Conservation (phyloP, 805 yeast genomes). For the Kazachstania psychrophila region DNA sequence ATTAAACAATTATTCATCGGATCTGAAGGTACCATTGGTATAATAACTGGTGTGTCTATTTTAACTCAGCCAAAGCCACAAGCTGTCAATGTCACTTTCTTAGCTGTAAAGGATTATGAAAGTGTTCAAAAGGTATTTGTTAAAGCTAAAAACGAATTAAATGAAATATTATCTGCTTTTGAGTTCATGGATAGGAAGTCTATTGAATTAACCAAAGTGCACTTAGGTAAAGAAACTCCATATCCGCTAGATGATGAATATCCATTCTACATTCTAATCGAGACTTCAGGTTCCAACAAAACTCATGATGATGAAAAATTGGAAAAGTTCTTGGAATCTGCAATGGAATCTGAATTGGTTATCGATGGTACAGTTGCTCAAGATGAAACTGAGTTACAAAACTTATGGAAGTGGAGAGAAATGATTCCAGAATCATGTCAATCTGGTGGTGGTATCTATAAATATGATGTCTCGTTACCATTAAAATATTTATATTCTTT, state of each 20-base stretch:
- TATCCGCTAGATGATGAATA: slow-evolving; percentile 79
- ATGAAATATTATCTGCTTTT: slow-evolving; percentile 84
- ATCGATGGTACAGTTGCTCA: slow-evolving; percentile 95
- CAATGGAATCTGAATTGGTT: slow-evolving; percentile 77
- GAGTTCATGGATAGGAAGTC: slow-evolving; percentile 83
- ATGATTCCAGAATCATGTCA: slow-evolving; percentile 83
- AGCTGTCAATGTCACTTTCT: slow-evolving; percentile 77
- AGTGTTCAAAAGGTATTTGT: slow-evolving; percentile 76
- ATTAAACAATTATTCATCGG: slow-evolving; percentile 89
- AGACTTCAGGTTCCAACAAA: slow-evolving; percentile 90
- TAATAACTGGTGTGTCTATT: slow-evolving; percentile 83
- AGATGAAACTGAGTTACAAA: slow-evolving; percentile 77
- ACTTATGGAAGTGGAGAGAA: slow-evolving; percentile 95
- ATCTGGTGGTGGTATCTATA: slow-evolving; percentile 87
- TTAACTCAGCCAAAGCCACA: slow-evolving; percentile 84
- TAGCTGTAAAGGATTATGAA: slow-evolving; percentile 74
- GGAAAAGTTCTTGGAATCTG: slow-evolving; percentile 70
- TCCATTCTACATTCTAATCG: slow-evolving; percentile 86
- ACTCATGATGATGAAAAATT: slow-evolving; percentile 90
- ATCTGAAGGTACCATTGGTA: slow-evolving; percentile 85
- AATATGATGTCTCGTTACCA: slow-evolving; percentile 92
- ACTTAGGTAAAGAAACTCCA: slow-evolving; percentile 37
- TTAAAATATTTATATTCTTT: slow-evolving; percentile 69
- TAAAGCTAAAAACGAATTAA: slow-evolving; percentile 65
- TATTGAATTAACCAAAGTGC: slow-evolving; percentile 52